Base-by-base conservation (phyloP, 2,329 filamentous ascomycete species). In the Sclerotinia minor region DNA sequence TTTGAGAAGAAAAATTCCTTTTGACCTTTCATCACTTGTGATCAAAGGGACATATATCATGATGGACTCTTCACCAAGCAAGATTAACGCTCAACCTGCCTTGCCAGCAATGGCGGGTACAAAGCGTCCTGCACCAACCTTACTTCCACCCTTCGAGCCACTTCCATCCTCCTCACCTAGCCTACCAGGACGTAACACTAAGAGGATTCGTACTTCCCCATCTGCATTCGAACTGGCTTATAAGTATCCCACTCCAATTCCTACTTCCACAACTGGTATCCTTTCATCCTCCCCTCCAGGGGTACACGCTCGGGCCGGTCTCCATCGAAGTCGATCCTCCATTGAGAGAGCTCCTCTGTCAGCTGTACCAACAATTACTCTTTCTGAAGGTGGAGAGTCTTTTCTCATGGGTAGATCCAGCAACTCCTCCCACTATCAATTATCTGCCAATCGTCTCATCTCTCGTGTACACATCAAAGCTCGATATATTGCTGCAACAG, bases 381-480 rank as follows among this genome's bases (percentile, higher is more conserved):
- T 98, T 24, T 88, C 89, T 66, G 89, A 89, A 72, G 92, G 91
- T 79, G 94, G 94, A 71, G 92, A 96, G 74, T 82, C 88, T 19
- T 81, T 97, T 45, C 84, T 90, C 70, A 95, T 99, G 90, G 95
- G 95, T 71, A 87, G 95, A 72, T 97, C 94, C 7, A 97, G 92
- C 81, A 94, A 92, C 79, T 96, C 94, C 19, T 96, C 93, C n/a
- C 89, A 97, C 77, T 95, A 94, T 78, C 94, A 97, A 80, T 85
- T 99, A 19, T 95, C 95, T 35, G 88, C 92, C 73, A 97, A 96
- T 80, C 91, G 93, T 58, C 87, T 96, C 69, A 92, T 99, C 71
- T 98, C 95, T 75, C 90, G 95, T 76, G 87, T 98, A 32, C 95
- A 99, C 78, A 91, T 97, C 79, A 90, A 92, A 80, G 94, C 93